Conservation (phyloP, 345 rosid species). For the Pugionium cornutum region DNA sequence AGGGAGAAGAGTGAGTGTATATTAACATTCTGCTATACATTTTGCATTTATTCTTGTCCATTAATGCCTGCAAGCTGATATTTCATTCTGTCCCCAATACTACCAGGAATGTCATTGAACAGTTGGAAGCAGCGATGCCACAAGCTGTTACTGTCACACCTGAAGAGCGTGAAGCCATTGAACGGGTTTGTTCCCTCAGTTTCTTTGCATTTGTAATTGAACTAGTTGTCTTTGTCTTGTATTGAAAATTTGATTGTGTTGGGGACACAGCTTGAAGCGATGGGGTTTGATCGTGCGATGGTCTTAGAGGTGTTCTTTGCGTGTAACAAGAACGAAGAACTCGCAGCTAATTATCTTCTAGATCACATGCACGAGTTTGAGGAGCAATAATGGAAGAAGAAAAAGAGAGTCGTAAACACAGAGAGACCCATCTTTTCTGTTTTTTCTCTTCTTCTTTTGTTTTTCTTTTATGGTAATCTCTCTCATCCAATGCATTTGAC, state of each 20-base stretch:
- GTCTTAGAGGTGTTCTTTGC: slow-evolving; percentile 88
- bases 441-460: background rate
- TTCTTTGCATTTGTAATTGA: background rate
- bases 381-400: slow-evolving; percentile 52
- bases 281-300: slow-evolving; percentile 82
- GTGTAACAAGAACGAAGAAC: slow-evolving; percentile 92
- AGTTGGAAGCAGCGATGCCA: slow-evolving; percentile 81
- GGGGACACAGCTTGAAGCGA: slow-evolving; percentile 68
- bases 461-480: slow-evolving; percentile 18
- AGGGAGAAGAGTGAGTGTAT: slow-evolving; percentile 85
- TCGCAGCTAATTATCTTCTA: slow-evolving; percentile 89
- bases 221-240: background rate
- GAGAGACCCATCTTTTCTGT: background rate
- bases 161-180: slow-evolving; percentile 95
- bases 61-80: slow-evolving; percentile 6
- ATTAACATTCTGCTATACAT: background rate
- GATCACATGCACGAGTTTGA: slow-evolving; percentile 92
- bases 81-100: slow-evolving; percentile 3
- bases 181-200: slow-evolving; percentile 55
- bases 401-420: background rate
- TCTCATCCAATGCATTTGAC: slow-evolving; percentile 35
- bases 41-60: slow-evolving; percentile 4
- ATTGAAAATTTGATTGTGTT: slow-evolving; percentile 3
- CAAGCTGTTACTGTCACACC: slow-evolving; percentile 84
- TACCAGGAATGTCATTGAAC: slow-evolving; percentile 64